Evolutionary conservation across 768 basidiomycete species (phyloP), one percentile per base, ranked within the genome.

Genomic region (Kondoa subrosea): DNA sequence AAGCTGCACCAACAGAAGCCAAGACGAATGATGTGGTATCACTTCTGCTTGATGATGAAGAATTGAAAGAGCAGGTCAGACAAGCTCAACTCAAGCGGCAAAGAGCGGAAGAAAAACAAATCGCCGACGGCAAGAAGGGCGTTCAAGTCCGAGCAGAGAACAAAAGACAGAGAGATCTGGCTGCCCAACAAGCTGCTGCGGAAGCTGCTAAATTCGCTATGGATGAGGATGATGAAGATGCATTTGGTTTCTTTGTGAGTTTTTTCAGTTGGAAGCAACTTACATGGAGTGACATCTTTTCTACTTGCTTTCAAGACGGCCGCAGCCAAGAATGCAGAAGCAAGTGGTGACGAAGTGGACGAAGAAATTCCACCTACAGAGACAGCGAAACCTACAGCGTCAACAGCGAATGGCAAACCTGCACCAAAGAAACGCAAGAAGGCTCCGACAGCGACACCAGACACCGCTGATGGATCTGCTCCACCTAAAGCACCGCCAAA

Each of bases 1-100:
- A 40, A 25, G n/a, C 57, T 15, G 70, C 70, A 1, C 65, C 68
- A 0, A 62, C 68, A 17, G 69, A 71, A 61, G 69, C 89, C 79
- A 96, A 95, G 78, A 90, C 85, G 70, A 92, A 89, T 78, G 95
- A 99, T 77, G 95, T 99, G 66, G 93, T 93, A 17, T 91, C 91
- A 70, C 78, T 99, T 58, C 80, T 99, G 63, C 82, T 99, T 73
- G 92, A 91, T 74, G 92, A 96, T 73, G 91, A 95, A 73, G 92
- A 97, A 74, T 78, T 96, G 17, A 89, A 75, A 25, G 78, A 77
- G 34, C 74, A 73, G 1, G 73, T 79, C 21, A 70, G 70, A 21
- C 74, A 70, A 21, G 69, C 70, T 15, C 72, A 74, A 58, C 75
- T 75, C 4, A 75, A 76, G 63, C 73, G 76, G 16, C 76, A 72